Evolutionary conservation across 306 rosid genomes (phyloP), one percentile per base, ranked within the genome.

Genomic region (Cicer pinnatifidum): DNA sequence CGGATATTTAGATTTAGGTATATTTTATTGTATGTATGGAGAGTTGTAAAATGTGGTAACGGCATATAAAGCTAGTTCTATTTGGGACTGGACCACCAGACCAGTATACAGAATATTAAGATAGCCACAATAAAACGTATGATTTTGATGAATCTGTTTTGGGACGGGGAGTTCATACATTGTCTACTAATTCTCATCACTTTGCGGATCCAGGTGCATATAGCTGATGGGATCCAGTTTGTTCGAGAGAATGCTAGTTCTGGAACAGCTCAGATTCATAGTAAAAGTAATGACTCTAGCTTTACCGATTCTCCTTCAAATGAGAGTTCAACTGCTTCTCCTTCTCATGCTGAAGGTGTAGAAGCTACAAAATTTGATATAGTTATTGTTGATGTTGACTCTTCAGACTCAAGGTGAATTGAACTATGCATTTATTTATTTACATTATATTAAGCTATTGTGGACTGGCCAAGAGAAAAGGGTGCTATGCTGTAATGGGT

Each of bases 211-310:
- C 90, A 93, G 98, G 98, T 89, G 71, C 96, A 88, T 72, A 47
- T 89, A 75, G 92, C 91, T 41, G 97, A 93, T 86, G 98, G 98
- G 48, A 85, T 91, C 82, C 91, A 88, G 77, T 93, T 86, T 83
- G 80, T 93, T 62, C 78, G 77, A 81, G 85, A 80, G 67, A 56
- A 76, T 63, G 80, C 77, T 38, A 72, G 69, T 71, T 80, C 81
- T 46, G 71, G 57, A 39, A 75, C 77, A 16, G 43, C 70, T 51
- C 69, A 40, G 28, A 47, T 57, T 81, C 75, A 59, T 54, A 83
- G 51, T 59, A 56, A 83, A 61, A 75, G 8, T 54, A 66, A 74
- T 54, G 16, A 33, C 70, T 40, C 41, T 50, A 58, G 58, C 54
- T 33, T 19, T 43, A n/a, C 70, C 0, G 66, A 67, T 33, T 82